A percentile compares a stretch with the other conserved stretches of the same genome.
Evolutionary conservation across 2,329 filamentous ascomycete genomes (phyloP).

Genomic region (Cordyceps militaris): DNA sequence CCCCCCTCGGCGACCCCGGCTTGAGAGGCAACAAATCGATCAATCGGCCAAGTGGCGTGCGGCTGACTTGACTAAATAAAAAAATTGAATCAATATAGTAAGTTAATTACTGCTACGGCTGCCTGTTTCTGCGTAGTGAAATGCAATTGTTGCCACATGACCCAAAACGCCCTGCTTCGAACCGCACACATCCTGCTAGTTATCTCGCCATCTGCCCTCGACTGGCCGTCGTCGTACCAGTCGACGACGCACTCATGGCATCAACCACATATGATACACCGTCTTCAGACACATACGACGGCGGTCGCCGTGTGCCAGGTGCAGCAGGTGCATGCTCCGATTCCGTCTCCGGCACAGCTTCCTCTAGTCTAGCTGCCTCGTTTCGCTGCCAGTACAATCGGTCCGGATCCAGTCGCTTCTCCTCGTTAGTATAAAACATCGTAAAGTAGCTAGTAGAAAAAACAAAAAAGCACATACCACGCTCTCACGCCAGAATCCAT

Average conservation of each 20-base stretch:
- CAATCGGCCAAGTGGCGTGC: not conserved
- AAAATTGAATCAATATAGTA: not conserved
- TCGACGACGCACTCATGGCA: slow-evolving; percentile 48
- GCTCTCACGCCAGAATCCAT: slow-evolving; percentile 76
- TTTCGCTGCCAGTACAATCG: slow-evolving; percentile 75
- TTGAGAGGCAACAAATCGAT: not conserved
- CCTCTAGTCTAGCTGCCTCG: slow-evolving; percentile 26
- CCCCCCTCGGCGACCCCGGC: not conserved
- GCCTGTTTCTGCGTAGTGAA: not conserved
- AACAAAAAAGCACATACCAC: slow-evolving; percentile 51
- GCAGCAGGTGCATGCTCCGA: slow-evolving; percentile 22
- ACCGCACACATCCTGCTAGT: not conserved
- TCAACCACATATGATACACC: slow-evolving; percentile 67
- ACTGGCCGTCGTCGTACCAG: not conserved
- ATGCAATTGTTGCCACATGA: not conserved
- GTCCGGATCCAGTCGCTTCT: slow-evolving; percentile 68
- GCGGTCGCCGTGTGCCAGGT: slow-evolving; percentile 43
- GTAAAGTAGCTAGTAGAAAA: not conserved
- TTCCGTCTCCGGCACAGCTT: slow-evolving; percentile 5
- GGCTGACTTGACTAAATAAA: not conserved
- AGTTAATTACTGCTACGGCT: too few species aligned
- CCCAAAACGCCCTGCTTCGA: not conserved
- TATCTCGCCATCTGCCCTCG: not conserved
- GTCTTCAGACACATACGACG: slow-evolving; percentile 70
- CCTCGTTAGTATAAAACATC: slow-evolving; percentile 9